phyloP scores from a whole-genome alignment of 352 stramenopile species.

The Phytophthora citrophthora region DNA sequence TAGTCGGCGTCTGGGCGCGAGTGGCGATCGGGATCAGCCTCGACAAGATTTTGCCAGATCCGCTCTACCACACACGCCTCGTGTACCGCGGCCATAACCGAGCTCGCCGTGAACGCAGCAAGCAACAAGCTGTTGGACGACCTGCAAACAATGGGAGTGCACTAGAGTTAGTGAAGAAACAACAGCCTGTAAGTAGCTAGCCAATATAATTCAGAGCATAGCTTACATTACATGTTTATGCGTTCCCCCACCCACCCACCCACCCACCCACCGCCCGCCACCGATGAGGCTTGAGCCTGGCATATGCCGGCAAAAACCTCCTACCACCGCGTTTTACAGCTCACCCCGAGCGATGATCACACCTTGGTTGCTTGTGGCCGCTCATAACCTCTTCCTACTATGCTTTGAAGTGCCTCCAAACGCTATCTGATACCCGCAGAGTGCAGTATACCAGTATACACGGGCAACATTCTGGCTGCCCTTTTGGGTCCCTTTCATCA shows the following conservation, averaged over 20 bases:
- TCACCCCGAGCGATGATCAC: background rate
- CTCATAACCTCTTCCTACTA: background rate
- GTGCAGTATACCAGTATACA: background rate
- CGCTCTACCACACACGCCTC: too few relatives aligned
- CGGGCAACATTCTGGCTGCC: background rate
- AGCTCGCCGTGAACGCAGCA: background rate
- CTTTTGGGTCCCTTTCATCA: background rate
- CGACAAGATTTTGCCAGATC: too few relatives aligned
- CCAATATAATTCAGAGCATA: background rate
- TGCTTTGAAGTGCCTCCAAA: too few relatives aligned
- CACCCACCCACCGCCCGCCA: background rate
- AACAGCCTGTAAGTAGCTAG: background rate
- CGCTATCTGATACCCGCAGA: background rate
- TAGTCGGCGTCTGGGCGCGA: too few relatives aligned
- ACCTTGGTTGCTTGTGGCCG: background rate
- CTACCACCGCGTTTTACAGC: background rate
- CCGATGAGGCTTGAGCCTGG: background rate
- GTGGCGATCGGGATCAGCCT: too few relatives aligned
- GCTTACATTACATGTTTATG: background rate
- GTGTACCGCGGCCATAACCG: background rate
- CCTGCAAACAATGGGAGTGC: conserved; percentile 3
- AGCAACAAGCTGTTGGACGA: background rate
- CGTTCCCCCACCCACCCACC: background rate
- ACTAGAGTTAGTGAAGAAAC: conserved; percentile 1
- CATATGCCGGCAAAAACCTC: background rate